Evolutionary conservation across 495 filamentous ascomycete species (phyloP).

Genomic region (Penicillium paradoxum): DNA sequence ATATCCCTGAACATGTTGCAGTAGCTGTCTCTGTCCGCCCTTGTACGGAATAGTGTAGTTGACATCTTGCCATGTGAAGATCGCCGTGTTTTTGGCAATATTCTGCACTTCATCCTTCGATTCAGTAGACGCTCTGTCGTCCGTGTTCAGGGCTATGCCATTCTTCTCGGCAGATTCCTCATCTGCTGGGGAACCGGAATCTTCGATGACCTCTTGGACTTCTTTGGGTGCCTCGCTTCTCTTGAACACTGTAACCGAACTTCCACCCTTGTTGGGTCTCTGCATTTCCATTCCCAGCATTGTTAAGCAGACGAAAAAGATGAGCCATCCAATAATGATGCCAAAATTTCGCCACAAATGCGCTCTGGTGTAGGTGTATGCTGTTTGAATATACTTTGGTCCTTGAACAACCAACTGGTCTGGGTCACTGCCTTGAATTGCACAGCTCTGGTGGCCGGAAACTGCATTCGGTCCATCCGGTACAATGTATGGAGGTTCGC

Average conservation of each 20-base stretch:
- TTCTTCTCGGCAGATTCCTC: constrained; percentile 42
- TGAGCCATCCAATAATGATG: constrained; percentile 53
- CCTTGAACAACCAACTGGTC: constrained; percentile 50
- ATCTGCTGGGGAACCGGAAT: constrained; percentile 36
- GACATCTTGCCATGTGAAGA: constrained; percentile 77
- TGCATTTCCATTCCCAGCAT: constrained; percentile 64
- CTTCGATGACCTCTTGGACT: constrained; percentile 41
- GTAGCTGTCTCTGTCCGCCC: constrained; percentile 51
- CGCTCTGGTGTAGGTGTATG: constrained; percentile 50
- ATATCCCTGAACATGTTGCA: constrained; percentile 63
- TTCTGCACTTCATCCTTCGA: constrained; percentile 28
- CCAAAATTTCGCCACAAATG: constrained; percentile 62
- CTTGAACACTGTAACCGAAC: constrained; percentile 64
- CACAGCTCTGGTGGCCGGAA: constrained; percentile 55
- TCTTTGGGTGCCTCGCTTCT: constrained; percentile 53
- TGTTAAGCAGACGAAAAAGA: constrained; percentile 49
- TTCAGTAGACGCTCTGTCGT: constrained; percentile 21
- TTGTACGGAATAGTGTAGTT: constrained; percentile 68
- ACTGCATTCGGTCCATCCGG: constrained; percentile 58
- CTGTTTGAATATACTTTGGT: constrained; percentile 46
- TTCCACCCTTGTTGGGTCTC: constrained; percentile 67
- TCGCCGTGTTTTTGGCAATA: constrained; percentile 53
- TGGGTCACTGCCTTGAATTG: constrained; percentile 50
- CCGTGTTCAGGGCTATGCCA: constrained; percentile 14
- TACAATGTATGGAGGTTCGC: constrained; percentile 52